phyloP scores from a whole-genome alignment of 208 protist species.

The Leishmania aethiopica region DNA sequence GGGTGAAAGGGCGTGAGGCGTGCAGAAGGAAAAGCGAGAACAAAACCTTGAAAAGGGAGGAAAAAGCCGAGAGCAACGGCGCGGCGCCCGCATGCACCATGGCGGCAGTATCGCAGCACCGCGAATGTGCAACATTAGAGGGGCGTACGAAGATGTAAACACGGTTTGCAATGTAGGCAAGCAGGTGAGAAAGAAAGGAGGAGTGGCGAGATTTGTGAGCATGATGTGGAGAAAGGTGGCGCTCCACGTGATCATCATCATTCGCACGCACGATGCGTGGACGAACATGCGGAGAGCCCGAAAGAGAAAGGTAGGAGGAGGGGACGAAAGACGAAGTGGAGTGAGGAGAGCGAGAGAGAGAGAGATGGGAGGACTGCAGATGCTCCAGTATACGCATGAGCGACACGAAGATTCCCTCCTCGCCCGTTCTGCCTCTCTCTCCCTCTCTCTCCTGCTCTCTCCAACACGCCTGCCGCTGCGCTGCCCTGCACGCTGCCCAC shows the following conservation, averaged over 20 bases:
- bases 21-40: background rate
- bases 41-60: constrained; percentile 1
- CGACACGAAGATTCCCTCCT: background rate
- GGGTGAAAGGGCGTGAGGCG: background rate
- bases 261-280: background rate
- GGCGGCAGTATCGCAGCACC: background rate
- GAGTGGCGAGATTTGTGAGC: background rate
- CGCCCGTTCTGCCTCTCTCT: background rate
- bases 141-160: background rate
- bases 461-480: background rate
- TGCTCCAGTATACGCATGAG: background rate
- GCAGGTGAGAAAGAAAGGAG: background rate
- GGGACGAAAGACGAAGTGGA: background rate
- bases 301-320: constrained; percentile 10
- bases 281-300: background rate
- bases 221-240: background rate
- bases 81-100: background rate
- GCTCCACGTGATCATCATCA: background rate
- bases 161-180: background rate
- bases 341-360: background rate
- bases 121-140: background rate
- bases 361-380: background rate
- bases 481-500: background rate
- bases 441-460: background rate
- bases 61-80: background rate